These are phyloP conservation scores for Thelonectria blattea DNA, from an alignment of 2,329 filamentous ascomycete species.

Conservation along the genomic window DNA sequence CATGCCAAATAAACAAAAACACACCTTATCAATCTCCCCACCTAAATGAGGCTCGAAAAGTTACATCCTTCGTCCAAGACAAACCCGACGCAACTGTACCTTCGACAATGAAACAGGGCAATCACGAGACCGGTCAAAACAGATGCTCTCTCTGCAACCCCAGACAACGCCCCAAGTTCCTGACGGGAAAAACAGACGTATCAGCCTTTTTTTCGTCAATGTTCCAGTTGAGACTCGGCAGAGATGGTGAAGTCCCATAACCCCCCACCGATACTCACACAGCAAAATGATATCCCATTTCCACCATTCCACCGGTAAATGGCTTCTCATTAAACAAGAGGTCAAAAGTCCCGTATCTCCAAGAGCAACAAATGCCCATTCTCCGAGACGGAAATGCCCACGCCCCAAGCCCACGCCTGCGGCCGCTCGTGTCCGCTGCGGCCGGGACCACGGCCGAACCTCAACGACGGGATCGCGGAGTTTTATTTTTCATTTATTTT, in stretches of 20 bases:
- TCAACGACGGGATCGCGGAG: background rate
- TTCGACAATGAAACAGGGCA: background rate
- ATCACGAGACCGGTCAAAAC: background rate
- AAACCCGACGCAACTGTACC: background rate
- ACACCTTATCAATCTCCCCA: too few species aligned
- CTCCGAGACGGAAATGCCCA: constrained; percentile 1
- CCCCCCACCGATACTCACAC: background rate
- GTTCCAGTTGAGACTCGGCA: background rate
- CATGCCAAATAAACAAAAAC: too few species aligned
- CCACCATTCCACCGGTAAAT: constrained; percentile 8
- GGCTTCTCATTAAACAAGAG: background rate
- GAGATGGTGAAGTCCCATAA: too few species aligned
- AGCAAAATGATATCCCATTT: background rate
- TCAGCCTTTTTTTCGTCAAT: background rate
- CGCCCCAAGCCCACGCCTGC: background rate
- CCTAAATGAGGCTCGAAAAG: too few species aligned
- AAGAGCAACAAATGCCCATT: constrained; percentile 9
- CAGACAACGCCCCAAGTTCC: background rate
- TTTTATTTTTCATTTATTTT: background rate
- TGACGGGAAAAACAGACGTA: background rate
- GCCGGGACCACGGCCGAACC: too few species aligned
- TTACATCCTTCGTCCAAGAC: too few species aligned
- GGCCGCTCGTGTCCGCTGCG: background rate
- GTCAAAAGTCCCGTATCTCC: background rate
- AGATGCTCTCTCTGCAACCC: constrained; percentile 6